A percentile compares a stretch with the other conserved stretches of the same genome.
Evolutionary conservation across 305 asterid species (phyloP).

Genomic region (Stenogyne calaminthoides): DNA sequence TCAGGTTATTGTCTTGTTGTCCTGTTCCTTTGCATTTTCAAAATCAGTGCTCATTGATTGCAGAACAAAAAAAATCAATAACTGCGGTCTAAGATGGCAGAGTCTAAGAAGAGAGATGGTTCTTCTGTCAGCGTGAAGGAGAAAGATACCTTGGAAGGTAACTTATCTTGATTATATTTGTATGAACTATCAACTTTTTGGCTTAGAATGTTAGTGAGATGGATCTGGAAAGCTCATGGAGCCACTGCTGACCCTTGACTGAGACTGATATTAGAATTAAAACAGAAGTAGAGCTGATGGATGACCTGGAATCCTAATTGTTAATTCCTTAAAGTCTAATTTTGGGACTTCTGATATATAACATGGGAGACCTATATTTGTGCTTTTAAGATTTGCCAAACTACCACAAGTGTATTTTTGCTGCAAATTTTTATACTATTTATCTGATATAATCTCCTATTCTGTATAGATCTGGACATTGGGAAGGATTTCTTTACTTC

Average conservation of each 20-base stretch:
- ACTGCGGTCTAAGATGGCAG: conserved; percentile 51
- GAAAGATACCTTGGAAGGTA: conserved; percentile 62
- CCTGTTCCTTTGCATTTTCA: conserved; percentile 20
- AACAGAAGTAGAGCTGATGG: conserved; percentile 20
- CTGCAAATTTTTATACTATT: conserved; percentile 4
- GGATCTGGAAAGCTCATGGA: conserved; percentile 27
- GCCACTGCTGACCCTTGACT: conserved; percentile 14
- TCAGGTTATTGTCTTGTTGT: conserved; percentile 1
- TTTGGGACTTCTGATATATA: conserved; percentile 5
- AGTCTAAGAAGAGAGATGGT: conserved; percentile 47
- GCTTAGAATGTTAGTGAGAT: conserved; percentile 8
- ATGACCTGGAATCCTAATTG: conserved; percentile 13
- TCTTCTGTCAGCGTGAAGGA: conserved; percentile 44
- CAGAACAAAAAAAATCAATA: conserved; percentile 32
- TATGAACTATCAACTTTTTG: background rate
- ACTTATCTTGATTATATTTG: conserved; percentile 17
- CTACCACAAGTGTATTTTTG: background rate
- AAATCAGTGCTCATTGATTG: conserved; percentile 24
- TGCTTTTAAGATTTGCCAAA: conserved; percentile 5
- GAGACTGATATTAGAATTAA: background rate
- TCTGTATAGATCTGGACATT: conserved; percentile 66
- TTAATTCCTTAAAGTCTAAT: background rate
- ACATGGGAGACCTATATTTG: conserved; percentile 15
- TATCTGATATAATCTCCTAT: conserved; percentile 13
- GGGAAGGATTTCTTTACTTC: conserved; percentile 72